Evolutionary conservation across 2,329 filamentous ascomycete genomes (phyloP), one percentile per base, ranked within the genome.

Genomic region (Beauveria medogensis): DNA sequence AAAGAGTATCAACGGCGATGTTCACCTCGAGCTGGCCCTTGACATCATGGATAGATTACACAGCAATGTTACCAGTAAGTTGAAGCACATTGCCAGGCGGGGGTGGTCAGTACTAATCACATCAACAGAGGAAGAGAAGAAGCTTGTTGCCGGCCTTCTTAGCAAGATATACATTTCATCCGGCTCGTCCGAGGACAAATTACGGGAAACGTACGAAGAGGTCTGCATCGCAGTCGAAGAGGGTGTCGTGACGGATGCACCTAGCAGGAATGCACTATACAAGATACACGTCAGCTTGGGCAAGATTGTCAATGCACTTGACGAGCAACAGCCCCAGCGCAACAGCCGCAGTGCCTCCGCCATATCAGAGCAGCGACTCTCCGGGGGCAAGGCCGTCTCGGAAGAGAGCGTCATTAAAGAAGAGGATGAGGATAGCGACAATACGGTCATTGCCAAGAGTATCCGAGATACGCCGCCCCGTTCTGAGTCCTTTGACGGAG

Each of bases 151-250:
- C 30, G 82, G 86, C 0, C 83, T 97, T 53, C 81, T 97, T 1
- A 86, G 86, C 65, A 97, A 97, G 74, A 79, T 97, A 2, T 86
- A 92, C 70, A 81, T 97, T 53, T 86, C 88, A 1, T 82, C 90
- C 0, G 78, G 87, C 1, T 86, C 85, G 0, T 79, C 79, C 0
- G 80, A 85, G 63, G 77, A 82, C 24, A 84, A 83, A 67, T 75
- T 87, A 63, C 76, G 83, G 64, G 77, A 81, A 44, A 69, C 84
- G 41, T 86, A 87, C 71, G 77, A 80, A 37, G 78, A 83, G 52
- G 76, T 88, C 52, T 77, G 81, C 37, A 78, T 82, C 34, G 85
- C 86, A 2, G 85, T 90, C 3, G 85, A 90, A 44, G 80, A 80
- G 50, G 82, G 81, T 54, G 73, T 86, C 50, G 75, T 84, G 60